These are phyloP conservation scores for Rhizomucor miehei DNA, from an alignment of 371 early-diverging fungal genomes.

Conservation along the genomic window DNA sequence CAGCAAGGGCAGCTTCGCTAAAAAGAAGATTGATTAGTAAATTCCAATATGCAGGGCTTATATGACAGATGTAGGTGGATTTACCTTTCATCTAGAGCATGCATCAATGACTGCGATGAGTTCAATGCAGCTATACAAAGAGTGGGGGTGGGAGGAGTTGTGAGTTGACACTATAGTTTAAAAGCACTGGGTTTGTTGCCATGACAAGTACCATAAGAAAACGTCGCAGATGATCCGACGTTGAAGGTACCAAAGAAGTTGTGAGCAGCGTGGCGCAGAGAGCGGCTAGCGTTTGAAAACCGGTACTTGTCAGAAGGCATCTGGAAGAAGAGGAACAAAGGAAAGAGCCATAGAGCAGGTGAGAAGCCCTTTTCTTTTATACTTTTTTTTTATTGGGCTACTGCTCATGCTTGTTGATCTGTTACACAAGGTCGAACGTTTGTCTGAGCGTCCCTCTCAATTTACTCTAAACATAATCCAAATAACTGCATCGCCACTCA, in stretches of 20 bases:
- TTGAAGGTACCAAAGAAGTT: constrained; percentile 15
- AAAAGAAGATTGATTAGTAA: too few relatives aligned
- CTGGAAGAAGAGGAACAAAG: neutral
- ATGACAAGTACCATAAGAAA: neutral
- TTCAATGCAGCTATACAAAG: neutral
- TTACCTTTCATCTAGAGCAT: too few relatives aligned
- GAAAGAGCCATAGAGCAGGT: constrained; percentile 3
- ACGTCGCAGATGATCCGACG: constrained; percentile 1
- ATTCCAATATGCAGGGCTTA: neutral
- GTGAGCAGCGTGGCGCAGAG: constrained; percentile 12
- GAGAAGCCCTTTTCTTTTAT: too few relatives aligned
- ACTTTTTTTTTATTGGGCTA: too few relatives aligned
- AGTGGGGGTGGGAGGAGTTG: neutral
- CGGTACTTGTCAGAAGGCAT: constrained; percentile 20
- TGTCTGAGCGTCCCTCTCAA: too few relatives aligned
- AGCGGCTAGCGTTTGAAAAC: constrained; percentile 11
- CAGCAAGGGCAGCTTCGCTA: constrained; percentile 12
- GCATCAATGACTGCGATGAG: too few relatives aligned
- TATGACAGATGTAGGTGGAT: neutral
- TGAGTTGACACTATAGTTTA: neutral
- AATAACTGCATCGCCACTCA: too few relatives aligned
- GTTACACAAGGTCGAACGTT: too few relatives aligned
- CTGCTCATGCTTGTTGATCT: too few relatives aligned
- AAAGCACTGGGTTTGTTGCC: neutral
- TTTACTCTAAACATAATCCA: too few relatives aligned